Base-by-base conservation (phyloP, 352 stramenopile species). In the Pythium grandisporangium region DNA sequence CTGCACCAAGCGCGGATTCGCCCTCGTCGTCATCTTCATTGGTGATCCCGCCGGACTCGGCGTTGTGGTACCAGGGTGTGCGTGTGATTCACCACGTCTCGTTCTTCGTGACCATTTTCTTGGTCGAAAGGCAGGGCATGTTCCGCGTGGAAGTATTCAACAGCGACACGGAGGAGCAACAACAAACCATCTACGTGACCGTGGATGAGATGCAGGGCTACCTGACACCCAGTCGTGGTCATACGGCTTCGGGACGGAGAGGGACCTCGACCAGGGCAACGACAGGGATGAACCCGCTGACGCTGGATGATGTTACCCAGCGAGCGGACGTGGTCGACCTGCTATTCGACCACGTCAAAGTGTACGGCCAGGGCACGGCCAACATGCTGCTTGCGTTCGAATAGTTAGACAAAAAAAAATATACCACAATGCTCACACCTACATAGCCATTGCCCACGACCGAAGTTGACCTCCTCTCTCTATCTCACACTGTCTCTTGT, bases 111-210 rank as follows among this genome's bases (percentile, higher is more conserved):
- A 78, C 77, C 14, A 40, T 86, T 24, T 82, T 80, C 37, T 67
- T 66, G 45, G 73, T 82, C 14, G 60, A 62, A 38, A 80, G 63
- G 59, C 71, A 87, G 37, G 52, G 55, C 30, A 57, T 81, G 34
- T 82, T 85, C 48, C 68, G 73, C 14, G 69, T 90, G 22, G 74
- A 90, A 34, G 51, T 84, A 5, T 85, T 90, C 43, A 87, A 87
- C 46, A 87, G 65, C 48, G 73, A 90, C 42, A 84, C 67, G 13
- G 77, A 90, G 33, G 61, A 79, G 37, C 68, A 77, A 49, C n/a
- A n/a, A n/a, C 76, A 90, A 34, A 86, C 77, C 0, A 73, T 87
- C 25, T 80, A 90, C 30, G 71, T 90, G 16, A 66, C 70, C 4
- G 63, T 61, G 35, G 57, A 55, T 21, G 72, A 86, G 41, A 68